Percentiles rank a stretch among this genome's conserved stretches.
Conservation (phyloP, 1,284 basidiomycete species). For the Tremellales sp. region DNA sequence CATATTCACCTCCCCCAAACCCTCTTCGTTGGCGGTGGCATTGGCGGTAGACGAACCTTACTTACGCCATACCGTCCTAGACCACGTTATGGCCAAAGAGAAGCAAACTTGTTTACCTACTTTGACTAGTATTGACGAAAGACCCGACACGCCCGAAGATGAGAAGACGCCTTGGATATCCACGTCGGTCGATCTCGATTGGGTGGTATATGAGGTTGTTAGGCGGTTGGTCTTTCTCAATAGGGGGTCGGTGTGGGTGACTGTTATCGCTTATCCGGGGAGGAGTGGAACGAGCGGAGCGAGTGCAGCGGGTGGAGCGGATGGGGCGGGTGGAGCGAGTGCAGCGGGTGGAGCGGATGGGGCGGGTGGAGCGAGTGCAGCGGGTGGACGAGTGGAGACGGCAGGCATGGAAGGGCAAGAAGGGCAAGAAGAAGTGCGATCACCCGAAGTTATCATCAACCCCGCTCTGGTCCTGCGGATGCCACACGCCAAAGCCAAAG, state of each 20-base stretch:
- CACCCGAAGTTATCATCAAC: slow-evolving; percentile 9
- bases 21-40: too few species aligned
- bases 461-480: neutral
- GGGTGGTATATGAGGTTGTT: slow-evolving; percentile 33
- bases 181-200: slow-evolving; percentile 12
- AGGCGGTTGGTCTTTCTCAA: slow-evolving; percentile 12
- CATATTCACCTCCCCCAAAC: slow-evolving; percentile 1
- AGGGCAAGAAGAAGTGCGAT: neutral
- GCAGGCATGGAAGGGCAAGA: slow-evolving; percentile 4
- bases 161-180: slow-evolving; percentile 30
- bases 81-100: slow-evolving; percentile 23
- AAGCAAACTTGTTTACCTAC: slow-evolving; percentile 14
- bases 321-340: neutral
- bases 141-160: slow-evolving; percentile 18
- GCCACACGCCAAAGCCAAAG: neutral
- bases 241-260: slow-evolving; percentile 11
- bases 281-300: neutral
- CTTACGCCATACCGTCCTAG: slow-evolving; percentile 24
- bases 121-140: slow-evolving; percentile 9
- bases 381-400: neutral
- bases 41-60: too few species aligned
- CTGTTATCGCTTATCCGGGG: slow-evolving; percentile 16
- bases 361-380: neutral
- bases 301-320: neutral
- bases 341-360: neutral